Conservation (phyloP, 805 yeast species). For the Starmerella vitae region DNA sequence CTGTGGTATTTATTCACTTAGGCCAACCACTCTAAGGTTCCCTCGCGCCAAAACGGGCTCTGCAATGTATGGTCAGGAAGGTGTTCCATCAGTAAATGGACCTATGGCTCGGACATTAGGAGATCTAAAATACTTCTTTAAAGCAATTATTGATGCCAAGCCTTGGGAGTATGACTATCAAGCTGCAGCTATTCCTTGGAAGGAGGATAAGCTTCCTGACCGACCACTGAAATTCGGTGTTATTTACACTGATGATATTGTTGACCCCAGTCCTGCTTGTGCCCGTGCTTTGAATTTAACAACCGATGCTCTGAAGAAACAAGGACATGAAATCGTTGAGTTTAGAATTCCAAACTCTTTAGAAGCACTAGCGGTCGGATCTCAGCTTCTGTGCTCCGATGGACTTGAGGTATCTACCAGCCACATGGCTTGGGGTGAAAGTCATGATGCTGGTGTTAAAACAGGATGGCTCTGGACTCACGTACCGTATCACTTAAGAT, state of each 20-base stretch:
- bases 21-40: conserved; percentile 38
- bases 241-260: conserved; percentile 36
- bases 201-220: conserved; percentile 29
- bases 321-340: conserved; percentile 37
- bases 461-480: conserved; percentile 25
- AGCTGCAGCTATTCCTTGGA: conserved; percentile 40
- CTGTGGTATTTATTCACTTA: conserved; percentile 38
- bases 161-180: conserved; percentile 32
- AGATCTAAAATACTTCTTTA: conserved; percentile 39
- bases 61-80: conserved; percentile 34
- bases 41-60: conserved; percentile 33
- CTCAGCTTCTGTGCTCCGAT: conserved; percentile 30
- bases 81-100: conserved; percentile 1
- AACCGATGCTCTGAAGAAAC: conserved; percentile 30
- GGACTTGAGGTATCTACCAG: conserved; percentile 26
- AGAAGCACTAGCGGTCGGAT: conserved; percentile 46
- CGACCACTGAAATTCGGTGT: conserved; percentile 36
- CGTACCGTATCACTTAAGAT: conserved; percentile 28
- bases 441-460: conserved; percentile 28
- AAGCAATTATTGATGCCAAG: conserved; percentile 26
- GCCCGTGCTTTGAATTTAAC: conserved; percentile 30
- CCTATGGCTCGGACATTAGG: conserved; percentile 33
- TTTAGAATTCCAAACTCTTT: conserved; percentile 39
- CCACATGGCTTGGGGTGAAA: conserved; percentile 26
- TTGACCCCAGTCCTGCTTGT: conserved; percentile 39